Evolutionary conservation across 1,284 basidiomycete genomes (phyloP), one percentile per base, ranked within the genome.

Genomic region (Boletus albobrunnescens): DNA sequence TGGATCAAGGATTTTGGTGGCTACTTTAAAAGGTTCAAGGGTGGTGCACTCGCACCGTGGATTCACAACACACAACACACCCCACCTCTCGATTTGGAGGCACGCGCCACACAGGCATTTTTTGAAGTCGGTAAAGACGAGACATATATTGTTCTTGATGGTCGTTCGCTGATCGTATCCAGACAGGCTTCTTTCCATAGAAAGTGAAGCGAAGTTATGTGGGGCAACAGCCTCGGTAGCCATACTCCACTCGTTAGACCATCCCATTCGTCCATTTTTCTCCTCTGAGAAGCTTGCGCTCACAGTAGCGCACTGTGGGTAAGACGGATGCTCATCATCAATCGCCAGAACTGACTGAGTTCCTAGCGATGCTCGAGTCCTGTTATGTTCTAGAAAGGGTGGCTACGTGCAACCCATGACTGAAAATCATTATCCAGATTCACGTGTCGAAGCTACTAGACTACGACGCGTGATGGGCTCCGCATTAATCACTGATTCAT

Each of bases 301-400:
- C 43, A 94, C 91, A 0, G 82, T 96, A n/a, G 92, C 91, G 6
- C 95, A 99, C 66, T 87, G 87, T 56, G 94, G 94, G 91, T 91
- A 28, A 53, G 60, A 42, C 56, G 57, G 79, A 35, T 46, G 7
- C 36, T 37, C 36, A 17, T 37, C 4, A 26, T 36, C 36, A 22
- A 26, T 46, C 20, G 45, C 44, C n/a, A 16, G 23, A 35, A 27
- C 39, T 49, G 8, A 54, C 49, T 8, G 22, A 33, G 19, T 27
- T 8, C 24, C 26, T 52, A 94, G 93, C 4, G 94, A 96, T 65
- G 98, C 95, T 0, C 82, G 92, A 20, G 87, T 94, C 10, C 66
- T 97, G 9, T 70, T 98, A 28, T 94, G 91, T 55, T 74, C 86
- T 9, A 82, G 81, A 1, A 71, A 84, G 28, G 81, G 79, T 30